These are phyloP conservation scores for Aureobasidium sp. DNA, from an alignment of 2,329 filamentous ascomycete genomes.

Conservation along the genomic window DNA sequence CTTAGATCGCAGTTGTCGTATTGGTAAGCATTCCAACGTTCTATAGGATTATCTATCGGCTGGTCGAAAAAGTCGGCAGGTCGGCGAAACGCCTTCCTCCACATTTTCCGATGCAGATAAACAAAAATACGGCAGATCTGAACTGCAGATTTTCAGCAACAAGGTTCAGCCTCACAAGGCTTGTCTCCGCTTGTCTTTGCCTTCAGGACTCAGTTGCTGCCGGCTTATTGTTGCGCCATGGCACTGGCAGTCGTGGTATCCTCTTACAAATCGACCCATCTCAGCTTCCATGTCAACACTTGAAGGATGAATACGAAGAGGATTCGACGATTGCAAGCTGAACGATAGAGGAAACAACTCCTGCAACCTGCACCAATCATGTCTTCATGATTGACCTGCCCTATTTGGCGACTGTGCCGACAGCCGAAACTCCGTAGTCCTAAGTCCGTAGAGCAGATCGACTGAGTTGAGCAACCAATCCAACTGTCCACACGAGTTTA, in stretches of 20 bases:
- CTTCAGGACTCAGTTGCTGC: neutral
- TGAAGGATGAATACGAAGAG: neutral
- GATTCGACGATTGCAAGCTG: neutral
- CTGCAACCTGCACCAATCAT: neutral
- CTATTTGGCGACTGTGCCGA: neutral
- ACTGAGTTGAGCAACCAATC: neutral
- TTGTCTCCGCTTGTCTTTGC: neutral
- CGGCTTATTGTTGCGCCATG: neutral
- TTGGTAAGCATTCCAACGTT: neutral
- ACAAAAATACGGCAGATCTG: conserved; percentile 1
- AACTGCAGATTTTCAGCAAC: neutral
- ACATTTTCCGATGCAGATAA: neutral
- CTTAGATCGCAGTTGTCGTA: neutral
- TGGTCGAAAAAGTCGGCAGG: neutral
- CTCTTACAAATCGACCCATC: neutral
- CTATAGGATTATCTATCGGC: neutral
- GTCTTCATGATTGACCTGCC: neutral
- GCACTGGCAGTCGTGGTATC: neutral
- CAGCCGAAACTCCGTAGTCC: neutral
- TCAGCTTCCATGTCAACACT: neutral
- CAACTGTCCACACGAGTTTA: neutral
- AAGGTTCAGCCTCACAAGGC: conserved; percentile 3
- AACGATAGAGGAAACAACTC: neutral
- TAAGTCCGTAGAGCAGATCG: neutral
- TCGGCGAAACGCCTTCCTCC: neutral